phyloP scores from a whole-genome alignment of 2,329 filamentous ascomycete genomes.

The Arthroderma sp. region DNA sequence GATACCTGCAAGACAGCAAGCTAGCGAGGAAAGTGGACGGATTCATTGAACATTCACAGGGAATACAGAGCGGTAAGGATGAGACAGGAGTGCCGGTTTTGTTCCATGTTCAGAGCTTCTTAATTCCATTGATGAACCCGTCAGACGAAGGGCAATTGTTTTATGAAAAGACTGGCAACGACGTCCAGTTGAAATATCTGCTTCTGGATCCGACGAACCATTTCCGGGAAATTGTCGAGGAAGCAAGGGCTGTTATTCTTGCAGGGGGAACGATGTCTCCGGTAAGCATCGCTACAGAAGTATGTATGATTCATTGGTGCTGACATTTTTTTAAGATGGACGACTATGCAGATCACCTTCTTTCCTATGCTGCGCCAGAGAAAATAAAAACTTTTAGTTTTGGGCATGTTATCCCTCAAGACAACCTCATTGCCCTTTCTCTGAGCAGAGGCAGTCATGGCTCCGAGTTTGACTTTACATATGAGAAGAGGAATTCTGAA shows the following conservation, averaged over 20 bases:
- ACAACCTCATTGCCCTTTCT: conserved; percentile 68
- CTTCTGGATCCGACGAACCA: conserved; percentile 83
- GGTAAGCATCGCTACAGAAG: conserved; percentile 23
- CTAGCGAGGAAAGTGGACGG: conserved; percentile 89
- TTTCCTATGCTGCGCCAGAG: conserved; percentile 53
- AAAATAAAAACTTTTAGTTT: conserved; percentile 75
- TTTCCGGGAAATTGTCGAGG: conserved; percentile 74
- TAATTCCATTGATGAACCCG: conserved; percentile 74
- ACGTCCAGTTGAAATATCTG: conserved; percentile 63
- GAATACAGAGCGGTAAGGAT: conserved; percentile 9
- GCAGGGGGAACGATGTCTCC: conserved; percentile 97
- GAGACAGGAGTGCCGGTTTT: conserved; percentile 38
- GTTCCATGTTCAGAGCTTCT: conserved; percentile 54
- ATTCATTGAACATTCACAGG: conserved; percentile 51
- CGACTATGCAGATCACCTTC: conserved; percentile 76
- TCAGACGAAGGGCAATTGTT: conserved; percentile 54
- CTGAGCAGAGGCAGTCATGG: conserved; percentile 41
- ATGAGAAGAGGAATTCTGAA: conserved; percentile 57
- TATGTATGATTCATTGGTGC: conserved; percentile 7
- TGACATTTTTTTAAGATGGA: conserved; percentile 43
- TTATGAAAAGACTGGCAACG: conserved; percentile 34
- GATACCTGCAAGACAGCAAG: conserved; percentile 83
- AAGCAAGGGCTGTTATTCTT: conserved; percentile 74
- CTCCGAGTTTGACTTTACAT: conserved; percentile 71
- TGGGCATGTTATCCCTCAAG: conserved; percentile 78